Conservation (phyloP, 331 rosid species). For the Prunus yedoensis region DNA sequence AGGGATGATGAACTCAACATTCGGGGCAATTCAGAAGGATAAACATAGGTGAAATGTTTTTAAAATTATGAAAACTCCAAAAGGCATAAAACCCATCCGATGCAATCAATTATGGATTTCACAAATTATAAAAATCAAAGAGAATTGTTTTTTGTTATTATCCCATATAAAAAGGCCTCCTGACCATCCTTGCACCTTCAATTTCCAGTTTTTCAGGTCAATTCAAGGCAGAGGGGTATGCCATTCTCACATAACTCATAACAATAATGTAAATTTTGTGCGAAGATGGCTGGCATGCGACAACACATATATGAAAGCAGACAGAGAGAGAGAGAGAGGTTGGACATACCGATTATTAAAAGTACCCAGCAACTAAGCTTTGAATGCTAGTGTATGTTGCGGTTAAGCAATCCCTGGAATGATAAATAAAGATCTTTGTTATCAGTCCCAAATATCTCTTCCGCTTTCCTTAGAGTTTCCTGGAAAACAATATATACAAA, state of each 20-base stretch:
- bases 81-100: neutral
- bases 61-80: neutral
- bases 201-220: neutral
- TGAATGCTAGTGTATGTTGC: slow-evolving; percentile 61
- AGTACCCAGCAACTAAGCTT: slow-evolving; percentile 31
- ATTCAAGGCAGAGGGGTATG: neutral
- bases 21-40: neutral
- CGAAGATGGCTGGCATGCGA: neutral
- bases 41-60: neutral
- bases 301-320: neutral
- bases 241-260: neutral
- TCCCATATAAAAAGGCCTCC: neutral
- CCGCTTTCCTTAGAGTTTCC: slow-evolving; percentile 97
- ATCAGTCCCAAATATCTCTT: slow-evolving; percentile 91
- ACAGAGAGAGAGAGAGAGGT: neutral
- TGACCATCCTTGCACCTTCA: neutral
- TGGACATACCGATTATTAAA: slow-evolving; percentile 37
- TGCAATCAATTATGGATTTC: neutral
- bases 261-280: neutral
- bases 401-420: slow-evolving; percentile 90
- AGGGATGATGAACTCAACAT: neutral
- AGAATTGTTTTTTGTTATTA: neutral
- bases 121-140: neutral
- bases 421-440: slow-evolving; percentile 90
- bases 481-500: slow-evolving; percentile 34